Conservation (phyloP, 2,329 filamentous ascomycete species). For the Mariannaea sp. region DNA sequence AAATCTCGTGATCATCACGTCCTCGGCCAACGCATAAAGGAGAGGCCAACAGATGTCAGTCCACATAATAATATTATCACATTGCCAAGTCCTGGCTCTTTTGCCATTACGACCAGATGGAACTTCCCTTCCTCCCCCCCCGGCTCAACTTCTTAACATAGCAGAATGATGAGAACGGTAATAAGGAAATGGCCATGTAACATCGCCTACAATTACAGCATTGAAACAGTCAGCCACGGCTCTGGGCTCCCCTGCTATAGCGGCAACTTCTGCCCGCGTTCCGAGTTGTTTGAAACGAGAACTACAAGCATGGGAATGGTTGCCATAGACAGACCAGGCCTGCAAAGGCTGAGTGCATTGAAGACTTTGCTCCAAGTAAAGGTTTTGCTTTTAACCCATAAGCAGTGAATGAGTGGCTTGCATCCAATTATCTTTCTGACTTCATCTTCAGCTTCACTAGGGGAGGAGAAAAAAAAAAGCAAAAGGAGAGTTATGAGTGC, state of each 20-base stretch:
- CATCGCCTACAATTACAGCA: slow-evolving; percentile 9
- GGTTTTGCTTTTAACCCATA: slow-evolving; percentile 3
- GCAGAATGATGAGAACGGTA: slow-evolving; percentile 12
- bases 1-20: neutral
- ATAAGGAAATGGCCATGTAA: slow-evolving; percentile 22
- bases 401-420: slow-evolving; percentile 7
- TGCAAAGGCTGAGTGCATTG: slow-evolving; percentile 19
- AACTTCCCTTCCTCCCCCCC: neutral
- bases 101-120: neutral
- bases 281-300: slow-evolving; percentile 10
- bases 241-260: slow-evolving; percentile 8
- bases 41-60: slow-evolving; percentile 11
- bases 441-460: slow-evolving; percentile 5
- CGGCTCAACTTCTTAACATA: neutral
- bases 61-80: slow-evolving; percentile 1
- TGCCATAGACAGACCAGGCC: slow-evolving; percentile 3
- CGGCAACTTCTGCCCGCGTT: slow-evolving; percentile 13
- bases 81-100: slow-evolving; percentile 9
- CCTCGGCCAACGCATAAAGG: neutral
- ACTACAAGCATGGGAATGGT: no score
- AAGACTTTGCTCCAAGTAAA: slow-evolving; percentile 14
- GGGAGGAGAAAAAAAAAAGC: slow-evolving; percentile 11
- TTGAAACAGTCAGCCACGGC: neutral
- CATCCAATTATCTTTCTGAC: neutral
- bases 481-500: no score